phyloP scores from a whole-genome alignment of 2,329 filamentous ascomycete genomes.

The Stachybotrys elegans region DNA sequence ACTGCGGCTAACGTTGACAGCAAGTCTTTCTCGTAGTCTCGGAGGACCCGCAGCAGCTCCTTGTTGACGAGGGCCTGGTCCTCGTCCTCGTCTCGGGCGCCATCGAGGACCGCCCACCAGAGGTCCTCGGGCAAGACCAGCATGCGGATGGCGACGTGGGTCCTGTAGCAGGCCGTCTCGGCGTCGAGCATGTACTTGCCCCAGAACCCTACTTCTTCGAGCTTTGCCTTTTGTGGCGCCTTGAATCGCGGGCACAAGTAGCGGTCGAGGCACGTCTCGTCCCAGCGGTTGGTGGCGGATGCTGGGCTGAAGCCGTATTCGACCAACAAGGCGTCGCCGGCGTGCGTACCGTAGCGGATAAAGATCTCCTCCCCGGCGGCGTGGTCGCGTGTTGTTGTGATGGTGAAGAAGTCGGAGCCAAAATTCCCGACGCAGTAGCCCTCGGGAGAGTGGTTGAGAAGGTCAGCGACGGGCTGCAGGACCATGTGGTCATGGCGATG shows the following conservation, averaged over 20 bases:
- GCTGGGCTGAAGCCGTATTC: slow-evolving; percentile 54
- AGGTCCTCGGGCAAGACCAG: slow-evolving; percentile 27
- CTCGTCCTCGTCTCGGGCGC: slow-evolving; percentile 39
- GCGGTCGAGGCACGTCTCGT: slow-evolving; percentile 43
- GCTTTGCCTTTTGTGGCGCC: slow-evolving; percentile 24
- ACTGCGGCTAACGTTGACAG: slow-evolving; percentile 23
- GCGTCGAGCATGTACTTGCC: slow-evolving; percentile 47
- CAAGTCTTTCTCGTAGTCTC: slow-evolving; percentile 28
- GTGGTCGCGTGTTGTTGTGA: slow-evolving; percentile 49
- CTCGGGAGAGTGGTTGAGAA: slow-evolving; percentile 55
- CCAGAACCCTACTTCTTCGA: slow-evolving; percentile 44
- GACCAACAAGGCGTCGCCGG: slow-evolving; percentile 64
- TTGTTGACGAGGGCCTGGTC: slow-evolving; percentile 32
- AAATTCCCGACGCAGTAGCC: slow-evolving; percentile 49
- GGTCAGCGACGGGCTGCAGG: slow-evolving; percentile 67
- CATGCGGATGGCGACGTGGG: slow-evolving; percentile 46
- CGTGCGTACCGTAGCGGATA: slow-evolving; percentile 64
- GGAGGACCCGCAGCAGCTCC: slow-evolving; percentile 32
- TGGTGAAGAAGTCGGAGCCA: slow-evolving; percentile 44
- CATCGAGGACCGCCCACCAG: slow-evolving; percentile 42
- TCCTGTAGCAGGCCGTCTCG: slow-evolving; percentile 47
- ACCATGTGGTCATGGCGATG: slow-evolving; percentile 56
- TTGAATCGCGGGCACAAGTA: slow-evolving; percentile 36
- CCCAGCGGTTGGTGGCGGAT: slow-evolving; percentile 41
- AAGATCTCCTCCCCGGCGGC: slow-evolving; percentile 57